Conservation (phyloP, 306 rosid genomes). For the Pyrus betulifolia region DNA sequence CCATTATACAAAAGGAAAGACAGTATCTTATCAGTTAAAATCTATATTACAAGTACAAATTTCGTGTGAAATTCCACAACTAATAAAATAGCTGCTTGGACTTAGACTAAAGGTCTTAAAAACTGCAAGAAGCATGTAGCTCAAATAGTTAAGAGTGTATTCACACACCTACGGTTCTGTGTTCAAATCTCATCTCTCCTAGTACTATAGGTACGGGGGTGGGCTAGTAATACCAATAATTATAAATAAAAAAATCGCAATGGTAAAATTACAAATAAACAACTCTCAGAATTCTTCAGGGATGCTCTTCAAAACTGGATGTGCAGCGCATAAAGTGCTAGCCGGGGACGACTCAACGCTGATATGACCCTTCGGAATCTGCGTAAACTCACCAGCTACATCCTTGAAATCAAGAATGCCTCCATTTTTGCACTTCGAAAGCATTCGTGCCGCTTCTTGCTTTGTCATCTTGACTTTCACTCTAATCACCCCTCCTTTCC, state of each 20-base stretch:
- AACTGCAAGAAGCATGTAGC: too few species aligned
- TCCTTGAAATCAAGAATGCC: slow-evolving; percentile 48
- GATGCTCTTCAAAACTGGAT: slow-evolving; percentile 6
- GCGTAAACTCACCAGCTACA: slow-evolving; percentile 29
- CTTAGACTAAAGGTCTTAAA: neutral
- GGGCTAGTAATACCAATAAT: too few species aligned
- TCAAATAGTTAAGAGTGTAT: too few species aligned
- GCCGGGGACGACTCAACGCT: slow-evolving; percentile 5
- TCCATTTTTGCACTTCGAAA: slow-evolving; percentile 54
- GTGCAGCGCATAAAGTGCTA: neutral
- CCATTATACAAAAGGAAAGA: too few species aligned
- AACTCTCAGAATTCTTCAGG: slow-evolving; percentile 8
- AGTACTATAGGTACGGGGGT: too few species aligned
- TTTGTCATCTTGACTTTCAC: slow-evolving; percentile 68
- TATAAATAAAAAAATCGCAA: neutral
- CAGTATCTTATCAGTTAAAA: too few species aligned
- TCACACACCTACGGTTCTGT: too few species aligned
- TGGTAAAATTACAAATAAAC: neutral
- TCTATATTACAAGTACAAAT: neutral
- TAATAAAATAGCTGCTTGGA: neutral
- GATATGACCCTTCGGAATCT: slow-evolving; percentile 27
- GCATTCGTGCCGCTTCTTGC: slow-evolving; percentile 49
- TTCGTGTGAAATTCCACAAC: neutral
- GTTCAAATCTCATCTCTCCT: neutral
- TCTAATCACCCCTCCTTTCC: slow-evolving; percentile 22